Percentiles rank a stretch among this genome's conserved stretches.
These are phyloP conservation scores for Umbelopsis ramanniana DNA, from an alignment of 192 early-diverging fungal genomes.

Conservation along the genomic window DNA sequence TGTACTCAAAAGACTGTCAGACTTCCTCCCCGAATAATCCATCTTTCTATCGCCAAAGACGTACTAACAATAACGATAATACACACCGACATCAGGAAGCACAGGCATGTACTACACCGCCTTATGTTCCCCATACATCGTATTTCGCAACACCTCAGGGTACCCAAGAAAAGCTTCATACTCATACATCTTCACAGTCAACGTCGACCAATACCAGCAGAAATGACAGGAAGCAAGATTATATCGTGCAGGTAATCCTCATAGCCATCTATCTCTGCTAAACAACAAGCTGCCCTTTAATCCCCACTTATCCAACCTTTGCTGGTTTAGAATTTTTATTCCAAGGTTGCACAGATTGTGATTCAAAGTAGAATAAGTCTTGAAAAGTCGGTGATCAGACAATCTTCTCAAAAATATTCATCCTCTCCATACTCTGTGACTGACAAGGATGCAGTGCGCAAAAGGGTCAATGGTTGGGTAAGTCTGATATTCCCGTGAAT, in stretches of 20 bases:
- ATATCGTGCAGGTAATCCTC: conserved; percentile 55
- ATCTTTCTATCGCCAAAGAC: background rate
- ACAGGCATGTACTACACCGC: background rate
- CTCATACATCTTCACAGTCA: background rate
- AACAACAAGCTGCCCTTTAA: background rate
- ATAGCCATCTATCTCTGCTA: background rate
- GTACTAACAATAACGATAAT: background rate
- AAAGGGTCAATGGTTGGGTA: conserved; percentile 72
- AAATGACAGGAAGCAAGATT: conserved; percentile 46
- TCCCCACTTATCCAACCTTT: conserved; percentile 1
- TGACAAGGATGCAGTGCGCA: conserved; percentile 23
- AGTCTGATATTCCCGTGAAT: conserved; percentile 6
- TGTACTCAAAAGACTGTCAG: conserved; percentile 16
- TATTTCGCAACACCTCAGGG: background rate
- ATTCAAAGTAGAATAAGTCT: conserved; percentile 61
- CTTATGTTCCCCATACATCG: background rate
- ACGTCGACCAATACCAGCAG: background rate
- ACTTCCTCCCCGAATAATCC: background rate
- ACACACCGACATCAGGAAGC: background rate
- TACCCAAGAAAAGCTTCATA: background rate
- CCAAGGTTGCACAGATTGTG: conserved; percentile 77
- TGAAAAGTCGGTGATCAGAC: background rate
- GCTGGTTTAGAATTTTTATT: conserved; percentile 66
- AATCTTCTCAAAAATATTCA: background rate
- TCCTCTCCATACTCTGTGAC: background rate